Evolutionary conservation across 495 filamentous ascomycete genomes (phyloP).

Genomic region (Aspergillus panamensis): DNA sequence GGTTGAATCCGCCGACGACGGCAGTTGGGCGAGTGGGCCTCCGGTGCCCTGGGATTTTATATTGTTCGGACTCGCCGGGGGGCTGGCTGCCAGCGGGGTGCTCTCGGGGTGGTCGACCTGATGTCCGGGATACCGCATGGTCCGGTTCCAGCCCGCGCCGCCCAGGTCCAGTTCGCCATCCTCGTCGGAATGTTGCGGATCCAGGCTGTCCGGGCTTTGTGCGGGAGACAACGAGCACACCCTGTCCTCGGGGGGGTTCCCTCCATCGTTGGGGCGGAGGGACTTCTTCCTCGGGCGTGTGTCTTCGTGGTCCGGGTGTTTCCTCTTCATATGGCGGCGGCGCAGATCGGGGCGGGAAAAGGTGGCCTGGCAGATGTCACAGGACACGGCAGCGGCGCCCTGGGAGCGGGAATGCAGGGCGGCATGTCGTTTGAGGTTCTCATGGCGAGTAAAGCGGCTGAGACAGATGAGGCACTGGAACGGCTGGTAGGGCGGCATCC

Average conservation of each 20-base stretch:
- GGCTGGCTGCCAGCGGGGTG: too few species aligned
- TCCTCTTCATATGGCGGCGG: conserved; percentile 36
- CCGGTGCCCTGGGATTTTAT: too few species aligned
- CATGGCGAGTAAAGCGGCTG: conserved; percentile 37
- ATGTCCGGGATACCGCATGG: conserved; percentile 1
- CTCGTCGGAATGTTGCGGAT: background rate
- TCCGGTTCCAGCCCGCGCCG: background rate
- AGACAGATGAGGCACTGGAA: conserved; percentile 35
- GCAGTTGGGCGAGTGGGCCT: too few species aligned
- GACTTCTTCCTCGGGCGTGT: conserved; percentile 15
- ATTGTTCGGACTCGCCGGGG: too few species aligned
- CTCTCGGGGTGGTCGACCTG: conserved; percentile 4
- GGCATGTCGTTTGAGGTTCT: conserved; percentile 41
- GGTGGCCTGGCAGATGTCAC: conserved; percentile 29
- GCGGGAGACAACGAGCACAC: conserved; percentile 5
- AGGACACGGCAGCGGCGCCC: conserved; percentile 23
- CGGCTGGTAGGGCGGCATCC: conserved; percentile 24
- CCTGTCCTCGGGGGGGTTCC: background rate
- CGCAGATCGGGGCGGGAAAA: conserved; percentile 35
- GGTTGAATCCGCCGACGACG: too few species aligned
- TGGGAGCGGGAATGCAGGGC: conserved; percentile 30
- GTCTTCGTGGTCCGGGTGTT: conserved; percentile 30
- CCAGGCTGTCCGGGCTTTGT: conserved; percentile 7
- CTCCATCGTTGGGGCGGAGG: background rate
- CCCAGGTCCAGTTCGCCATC: background rate